These are phyloP conservation scores for Basidioascus undulatus DNA, from an alignment of 768 basidiomycete genomes.

Conservation along the genomic window DNA sequence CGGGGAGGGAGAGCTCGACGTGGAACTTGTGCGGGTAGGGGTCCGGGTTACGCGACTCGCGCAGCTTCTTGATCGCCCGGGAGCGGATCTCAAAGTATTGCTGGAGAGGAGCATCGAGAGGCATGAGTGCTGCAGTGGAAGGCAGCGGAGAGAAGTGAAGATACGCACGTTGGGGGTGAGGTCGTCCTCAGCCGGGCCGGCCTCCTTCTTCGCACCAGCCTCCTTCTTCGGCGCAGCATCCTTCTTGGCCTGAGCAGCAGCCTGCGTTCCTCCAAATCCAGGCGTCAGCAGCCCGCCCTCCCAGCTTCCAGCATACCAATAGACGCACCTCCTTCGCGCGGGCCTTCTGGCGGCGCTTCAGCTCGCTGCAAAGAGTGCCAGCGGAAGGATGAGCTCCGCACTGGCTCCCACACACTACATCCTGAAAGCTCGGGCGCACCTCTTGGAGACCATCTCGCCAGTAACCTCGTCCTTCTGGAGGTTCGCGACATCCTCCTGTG, in stretches of 20 bases:
- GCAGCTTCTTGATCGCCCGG: conserved; percentile 61
- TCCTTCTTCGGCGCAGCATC: conserved; percentile 14
- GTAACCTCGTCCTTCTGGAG: conserved; percentile 34
- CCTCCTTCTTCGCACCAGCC: conserved; percentile 19
- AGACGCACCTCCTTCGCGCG: conserved; percentile 41
- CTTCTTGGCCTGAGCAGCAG: conserved; percentile 23
- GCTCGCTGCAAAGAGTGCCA: conserved; percentile 44
- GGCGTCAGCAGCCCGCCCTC: conserved; percentile 37
- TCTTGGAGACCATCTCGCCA: conserved; percentile 92
- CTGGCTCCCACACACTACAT: background rate
- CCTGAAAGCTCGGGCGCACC: conserved; percentile 26
- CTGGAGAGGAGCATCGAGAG: conserved; percentile 22
- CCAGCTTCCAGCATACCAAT: conserved; percentile 59
- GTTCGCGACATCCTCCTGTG: too few relatives aligned
- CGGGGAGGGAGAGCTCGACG: conserved; percentile 47
- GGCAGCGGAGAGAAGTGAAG: background rate
- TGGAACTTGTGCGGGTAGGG: conserved; percentile 99
- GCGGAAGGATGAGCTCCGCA: too few relatives aligned
- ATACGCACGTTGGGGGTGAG: conserved; percentile 66
- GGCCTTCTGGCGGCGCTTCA: conserved; percentile 79
- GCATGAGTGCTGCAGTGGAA: background rate
- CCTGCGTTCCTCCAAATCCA: conserved; percentile 20
- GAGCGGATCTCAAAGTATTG: conserved; percentile 93
- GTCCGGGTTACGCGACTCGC: conserved; percentile 60
- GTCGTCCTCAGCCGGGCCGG: conserved; percentile 40